Conservation (phyloP, 106 monocot genomes). For the Narthecium ossifragum region DNA sequence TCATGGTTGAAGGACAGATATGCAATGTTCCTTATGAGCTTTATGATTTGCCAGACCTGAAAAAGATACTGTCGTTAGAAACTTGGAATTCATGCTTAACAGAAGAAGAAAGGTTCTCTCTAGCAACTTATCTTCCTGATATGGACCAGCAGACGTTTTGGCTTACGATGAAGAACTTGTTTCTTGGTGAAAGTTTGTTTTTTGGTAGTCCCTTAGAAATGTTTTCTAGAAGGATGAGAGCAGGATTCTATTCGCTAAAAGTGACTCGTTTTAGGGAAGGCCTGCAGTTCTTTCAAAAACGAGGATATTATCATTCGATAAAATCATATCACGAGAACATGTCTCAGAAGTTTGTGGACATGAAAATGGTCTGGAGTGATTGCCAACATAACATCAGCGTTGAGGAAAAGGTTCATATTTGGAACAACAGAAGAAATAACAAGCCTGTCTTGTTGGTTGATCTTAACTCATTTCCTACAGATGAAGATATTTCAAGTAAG, state of each 20-base stretch:
- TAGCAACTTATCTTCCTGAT: slow-evolving; percentile 79
- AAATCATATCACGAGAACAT: slow-evolving; percentile 71
- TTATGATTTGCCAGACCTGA: slow-evolving; percentile 60
- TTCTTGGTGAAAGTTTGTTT: slow-evolving; percentile 51
- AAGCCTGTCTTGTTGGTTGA: slow-evolving; percentile 65
- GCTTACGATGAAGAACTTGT: slow-evolving; percentile 60
- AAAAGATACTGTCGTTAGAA: slow-evolving; percentile 72
- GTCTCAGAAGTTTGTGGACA: slow-evolving; percentile 41
- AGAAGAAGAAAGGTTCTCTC: slow-evolving; percentile 73
- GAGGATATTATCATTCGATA: slow-evolving; percentile 47
- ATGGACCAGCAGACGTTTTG: slow-evolving; percentile 75
- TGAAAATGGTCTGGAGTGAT: slow-evolving; percentile 46
- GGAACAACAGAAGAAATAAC: slow-evolving; percentile 27
- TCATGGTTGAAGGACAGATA: slow-evolving; percentile 39
- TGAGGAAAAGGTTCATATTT: slow-evolving; percentile 56
- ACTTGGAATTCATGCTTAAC: slow-evolving; percentile 80
- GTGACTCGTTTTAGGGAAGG: slow-evolving; percentile 46
- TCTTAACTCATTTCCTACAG: slow-evolving; percentile 62
- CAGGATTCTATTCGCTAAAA: slow-evolving; percentile 57
- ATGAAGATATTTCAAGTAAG: slow-evolving; percentile 32
- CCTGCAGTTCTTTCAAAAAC: slow-evolving; percentile 47
- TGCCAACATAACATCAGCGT: slow-evolving; percentile 26
- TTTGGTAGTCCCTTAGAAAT: slow-evolving; percentile 75
- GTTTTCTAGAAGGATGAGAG: slow-evolving; percentile 52
- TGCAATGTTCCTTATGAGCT: slow-evolving; percentile 78